Base-by-base conservation (phyloP, 2,329 filamentous ascomycete genomes). In the Aureobasidium leucospermi region DNA sequence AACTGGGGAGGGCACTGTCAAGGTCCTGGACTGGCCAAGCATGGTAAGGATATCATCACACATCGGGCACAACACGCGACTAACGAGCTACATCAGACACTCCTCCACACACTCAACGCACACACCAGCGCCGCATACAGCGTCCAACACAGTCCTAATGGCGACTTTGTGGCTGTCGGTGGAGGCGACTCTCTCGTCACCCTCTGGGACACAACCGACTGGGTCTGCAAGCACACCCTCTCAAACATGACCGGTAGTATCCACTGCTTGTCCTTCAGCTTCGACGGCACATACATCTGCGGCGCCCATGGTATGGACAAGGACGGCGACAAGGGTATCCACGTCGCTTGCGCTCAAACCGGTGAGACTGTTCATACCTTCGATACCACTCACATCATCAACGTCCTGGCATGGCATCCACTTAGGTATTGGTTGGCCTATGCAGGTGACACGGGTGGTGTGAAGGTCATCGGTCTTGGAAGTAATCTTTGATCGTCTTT, bases 151-250 rank as follows among this genome's bases (percentile, higher is more conserved):
- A 87, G 88, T 63, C 88, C 89, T 0, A 84, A 82, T 46, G 88
- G 85, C 42, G 79, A 84, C 43, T 88, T 85, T 68, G 77, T 93
- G 46, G 89, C 89, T 0, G 88, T 87, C 0, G 89, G 88, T 32
- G 88, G 87, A 9, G 84, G 85, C 9, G 89, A 93, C 67, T 87
- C 86, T 1, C 81, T 90, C 53, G 87, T 92, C 64, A 80, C 86
- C 5, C 76, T 93, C 3, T 93, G 88, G 86, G 88, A 92, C 67
- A 91, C 88, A 3, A 79, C 80, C 42, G 85, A 89, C 65, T 91
- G 88, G 87, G 83, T 89, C 59, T 91, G 88, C 68, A 81, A 86
- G 67, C 81, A 85, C 62, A 90, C 87, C 1, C 77, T 91, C 43
- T 84, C 84, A 38, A 80, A 82, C 65, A 87, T 89, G 76, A 79